phyloP scores from a whole-genome alignment of 768 basidiomycete species.

The Lepiota venenata region DNA sequence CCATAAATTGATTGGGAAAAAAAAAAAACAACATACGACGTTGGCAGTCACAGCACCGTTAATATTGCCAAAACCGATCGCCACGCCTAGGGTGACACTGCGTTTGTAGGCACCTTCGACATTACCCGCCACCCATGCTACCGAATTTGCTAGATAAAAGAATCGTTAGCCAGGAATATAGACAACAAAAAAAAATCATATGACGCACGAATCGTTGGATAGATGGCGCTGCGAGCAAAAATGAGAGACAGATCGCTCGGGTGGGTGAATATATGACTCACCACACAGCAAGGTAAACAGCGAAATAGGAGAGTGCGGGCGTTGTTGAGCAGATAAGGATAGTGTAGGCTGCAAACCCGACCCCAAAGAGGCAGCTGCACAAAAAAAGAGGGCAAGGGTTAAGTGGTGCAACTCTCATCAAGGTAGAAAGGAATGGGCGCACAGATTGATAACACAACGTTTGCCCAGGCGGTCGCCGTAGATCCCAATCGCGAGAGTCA shows the following conservation, averaged over 20 bases:
- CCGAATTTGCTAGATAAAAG: constrained; percentile 17
- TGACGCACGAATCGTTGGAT: constrained; percentile 47
- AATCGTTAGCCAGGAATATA: neutral
- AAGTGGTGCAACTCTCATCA: neutral
- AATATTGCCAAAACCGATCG: constrained; percentile 65
- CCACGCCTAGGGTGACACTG: constrained; percentile 64
- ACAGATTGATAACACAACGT: constrained; percentile 62
- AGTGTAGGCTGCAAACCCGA: constrained; percentile 55
- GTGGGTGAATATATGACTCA: constrained; percentile 29
- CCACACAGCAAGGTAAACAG: constrained; percentile 68
- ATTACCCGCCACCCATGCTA: constrained; percentile 70
- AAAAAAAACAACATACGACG: constrained; percentile 44
- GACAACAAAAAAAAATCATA: neutral
- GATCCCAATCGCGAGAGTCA: constrained; percentile 61
- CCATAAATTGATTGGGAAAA: too few relatives aligned
- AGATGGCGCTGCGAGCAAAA: constrained; percentile 37
- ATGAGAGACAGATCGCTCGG: neutral
- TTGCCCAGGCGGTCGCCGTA: constrained; percentile 58
- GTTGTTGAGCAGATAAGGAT: constrained; percentile 60
- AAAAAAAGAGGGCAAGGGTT: neutral
- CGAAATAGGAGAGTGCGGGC: constrained; percentile 69
- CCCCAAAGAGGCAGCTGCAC: constrained; percentile 21
- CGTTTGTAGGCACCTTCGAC: constrained; percentile 76
- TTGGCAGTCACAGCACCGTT: constrained; percentile 69
- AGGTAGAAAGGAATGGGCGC: constrained; percentile 17